Evolutionary conservation across 441 rosid species (phyloP).

Genomic region (Mallotus japonicus): DNA sequence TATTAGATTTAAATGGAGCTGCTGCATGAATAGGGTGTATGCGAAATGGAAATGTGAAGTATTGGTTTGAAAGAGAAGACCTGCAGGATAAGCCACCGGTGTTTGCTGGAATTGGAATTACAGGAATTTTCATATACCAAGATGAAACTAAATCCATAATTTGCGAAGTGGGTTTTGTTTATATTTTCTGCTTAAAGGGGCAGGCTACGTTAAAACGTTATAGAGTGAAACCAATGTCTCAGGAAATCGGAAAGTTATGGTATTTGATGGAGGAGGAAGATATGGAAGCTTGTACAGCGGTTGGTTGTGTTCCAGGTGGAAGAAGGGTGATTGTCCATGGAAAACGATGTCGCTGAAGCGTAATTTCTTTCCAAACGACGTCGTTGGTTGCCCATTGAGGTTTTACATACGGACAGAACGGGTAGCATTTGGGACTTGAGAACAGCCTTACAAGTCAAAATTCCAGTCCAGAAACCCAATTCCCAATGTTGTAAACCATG

Average conservation of each 20-base stretch:
- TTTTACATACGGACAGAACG: too few relatives aligned
- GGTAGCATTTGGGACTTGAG: neutral
- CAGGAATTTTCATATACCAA: slow-evolving; percentile 11
- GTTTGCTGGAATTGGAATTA: neutral
- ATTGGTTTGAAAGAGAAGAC: slow-evolving; percentile 13
- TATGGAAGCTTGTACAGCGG: neutral
- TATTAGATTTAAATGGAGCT: slow-evolving; percentile 18
- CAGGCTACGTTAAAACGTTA: neutral
- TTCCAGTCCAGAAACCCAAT: too few relatives aligned
- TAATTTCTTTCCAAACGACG: neutral
- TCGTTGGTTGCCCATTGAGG: neutral
- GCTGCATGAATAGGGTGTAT: slow-evolving; percentile 19
- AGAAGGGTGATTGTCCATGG: neutral
- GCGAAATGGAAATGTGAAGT: slow-evolving; percentile 25
- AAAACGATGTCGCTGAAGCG: neutral
- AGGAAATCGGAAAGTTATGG: neutral
- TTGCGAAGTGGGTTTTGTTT: neutral
- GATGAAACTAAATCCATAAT: slow-evolving; percentile 34
- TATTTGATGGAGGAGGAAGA: neutral
- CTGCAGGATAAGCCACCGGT: slow-evolving; percentile 17
- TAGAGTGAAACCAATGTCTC: neutral
- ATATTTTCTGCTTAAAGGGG: neutral
- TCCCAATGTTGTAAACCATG: too few relatives aligned
- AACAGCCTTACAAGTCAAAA: neutral
- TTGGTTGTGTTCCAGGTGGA: neutral